Percentiles rank a stretch among this genome's conserved stretches.
Conservation (phyloP, 805 yeast genomes). For the Clavispora santaluciae region DNA sequence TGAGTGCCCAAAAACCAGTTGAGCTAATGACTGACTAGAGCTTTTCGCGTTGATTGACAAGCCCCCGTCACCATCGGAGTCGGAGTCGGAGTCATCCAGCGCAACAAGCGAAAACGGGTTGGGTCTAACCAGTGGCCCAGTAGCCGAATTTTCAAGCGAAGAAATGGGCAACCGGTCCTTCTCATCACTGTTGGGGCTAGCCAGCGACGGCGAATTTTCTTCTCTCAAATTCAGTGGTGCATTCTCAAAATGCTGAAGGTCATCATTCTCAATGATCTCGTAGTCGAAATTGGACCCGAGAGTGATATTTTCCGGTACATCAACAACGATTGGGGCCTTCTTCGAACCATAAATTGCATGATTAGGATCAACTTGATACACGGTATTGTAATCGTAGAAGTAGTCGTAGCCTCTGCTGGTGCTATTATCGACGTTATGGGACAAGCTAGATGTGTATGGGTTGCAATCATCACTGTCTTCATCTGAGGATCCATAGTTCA, state of each 20-base stretch:
- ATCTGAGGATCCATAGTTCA: slow-evolving; percentile 67
- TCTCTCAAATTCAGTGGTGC: neutral
- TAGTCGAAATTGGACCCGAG: slow-evolving; percentile 38
- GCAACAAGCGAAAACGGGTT: slow-evolving; percentile 10
- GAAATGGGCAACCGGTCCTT: slow-evolving; percentile 15
- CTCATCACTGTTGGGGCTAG: slow-evolving; percentile 1
- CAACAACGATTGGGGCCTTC: slow-evolving; percentile 37
- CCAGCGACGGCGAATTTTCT: neutral
- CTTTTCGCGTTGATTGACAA: slow-evolving; percentile 35
- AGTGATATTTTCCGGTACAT: slow-evolving; percentile 43
- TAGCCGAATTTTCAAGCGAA: slow-evolving; percentile 16
- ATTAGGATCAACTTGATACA: slow-evolving; percentile 52
- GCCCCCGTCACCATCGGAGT: slow-evolving; percentile 27
- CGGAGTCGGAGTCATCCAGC: slow-evolving; percentile 11
- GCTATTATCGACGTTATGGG: slow-evolving; percentile 67
- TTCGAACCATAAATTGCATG: slow-evolving; percentile 33
- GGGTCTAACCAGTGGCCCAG: slow-evolving; percentile 1
- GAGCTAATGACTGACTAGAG: slow-evolving; percentile 41
- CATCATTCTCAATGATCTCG: slow-evolving; percentile 28
- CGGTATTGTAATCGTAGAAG: slow-evolving; percentile 76
- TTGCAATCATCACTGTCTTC: slow-evolving; percentile 58
- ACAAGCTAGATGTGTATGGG: slow-evolving; percentile 48
- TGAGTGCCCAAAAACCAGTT: slow-evolving; percentile 31
- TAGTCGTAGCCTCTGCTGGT: slow-evolving; percentile 66
- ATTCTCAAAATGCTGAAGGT: slow-evolving; percentile 7